A percentile compares a stretch with the other conserved stretches of the same genome.
phyloP scores from a whole-genome alignment of 1,284 basidiomycete genomes.

The Ceratobasidium sp. region DNA sequence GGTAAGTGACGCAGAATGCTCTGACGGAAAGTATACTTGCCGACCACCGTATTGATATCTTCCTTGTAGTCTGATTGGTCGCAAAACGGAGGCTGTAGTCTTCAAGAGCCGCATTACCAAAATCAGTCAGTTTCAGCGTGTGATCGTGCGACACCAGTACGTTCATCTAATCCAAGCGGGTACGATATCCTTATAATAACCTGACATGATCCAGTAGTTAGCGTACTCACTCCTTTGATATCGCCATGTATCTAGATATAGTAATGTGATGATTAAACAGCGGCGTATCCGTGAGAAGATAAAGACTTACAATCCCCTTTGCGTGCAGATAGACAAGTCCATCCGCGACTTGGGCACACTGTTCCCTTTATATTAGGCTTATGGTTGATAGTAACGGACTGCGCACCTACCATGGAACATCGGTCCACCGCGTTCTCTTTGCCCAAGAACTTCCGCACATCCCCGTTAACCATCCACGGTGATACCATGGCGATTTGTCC shows the following conservation, averaged over 20 bases:
- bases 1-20: not conserved
- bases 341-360: constrained; percentile 5
- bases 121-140: constrained; percentile 3
- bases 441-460: not conserved
- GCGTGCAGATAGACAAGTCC: constrained; percentile 5
- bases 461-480: not conserved
- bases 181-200: not conserved
- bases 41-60: not conserved
- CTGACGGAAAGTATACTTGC: not conserved
- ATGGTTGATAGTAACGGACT: not conserved
- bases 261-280: not conserved
- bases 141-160: not conserved
- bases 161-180: not conserved
- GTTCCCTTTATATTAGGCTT: not conserved
- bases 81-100: constrained; percentile 2
- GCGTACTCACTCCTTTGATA: constrained; percentile 16
- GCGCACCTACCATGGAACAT: not conserved
- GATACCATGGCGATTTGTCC: constrained; percentile 4
- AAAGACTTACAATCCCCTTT: not conserved
- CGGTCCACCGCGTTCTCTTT: not conserved
- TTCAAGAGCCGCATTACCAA: constrained; percentile 8
- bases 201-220: not conserved
- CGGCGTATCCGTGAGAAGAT: too few relatives aligned
- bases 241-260: constrained; percentile 11
- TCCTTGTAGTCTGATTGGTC: not conserved